phyloP scores from a whole-genome alignment of 2,329 filamentous ascomycete species.

The Aureobasidium namibiae region DNA sequence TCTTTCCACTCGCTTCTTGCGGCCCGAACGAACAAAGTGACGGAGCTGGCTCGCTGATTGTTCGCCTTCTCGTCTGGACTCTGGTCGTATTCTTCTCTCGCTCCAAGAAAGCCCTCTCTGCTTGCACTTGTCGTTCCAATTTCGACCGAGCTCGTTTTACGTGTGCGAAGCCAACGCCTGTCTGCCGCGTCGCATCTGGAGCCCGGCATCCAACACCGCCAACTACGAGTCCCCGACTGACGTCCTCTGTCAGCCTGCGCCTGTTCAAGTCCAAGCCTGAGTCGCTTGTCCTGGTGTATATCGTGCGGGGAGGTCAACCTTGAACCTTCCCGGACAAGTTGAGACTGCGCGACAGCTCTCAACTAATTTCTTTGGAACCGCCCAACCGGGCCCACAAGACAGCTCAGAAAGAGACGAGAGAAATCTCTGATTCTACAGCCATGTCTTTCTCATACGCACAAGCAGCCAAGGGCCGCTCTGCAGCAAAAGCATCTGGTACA shows the following conservation, averaged over 20 bases:
- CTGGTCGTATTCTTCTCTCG: slow-evolving; percentile 12
- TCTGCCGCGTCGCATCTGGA: background rate
- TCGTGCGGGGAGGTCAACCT: slow-evolving; percentile 11
- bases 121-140: background rate
- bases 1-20: background rate
- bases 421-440: background rate
- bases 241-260: background rate
- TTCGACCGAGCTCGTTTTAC: background rate
- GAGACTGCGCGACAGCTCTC: slow-evolving; percentile 9
- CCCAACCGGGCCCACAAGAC: slow-evolving; percentile 44
- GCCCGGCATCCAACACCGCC: background rate
- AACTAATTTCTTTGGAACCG: slow-evolving; percentile 9
- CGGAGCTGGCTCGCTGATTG: slow-evolving; percentile 8
- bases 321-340: slow-evolving; percentile 14
- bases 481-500: slow-evolving; percentile 34
- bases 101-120: background rate
- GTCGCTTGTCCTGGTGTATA: background rate
- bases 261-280: background rate
- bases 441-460: slow-evolving; percentile 79
- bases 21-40: slow-evolving; percentile 7
- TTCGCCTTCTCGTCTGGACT: slow-evolving; percentile 5
- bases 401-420: slow-evolving; percentile 78
- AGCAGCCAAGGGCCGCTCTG: slow-evolving; percentile 73
- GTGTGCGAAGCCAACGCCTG: slow-evolving; percentile 5
- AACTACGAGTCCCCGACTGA: background rate